Percentiles rank a stretch among this genome's conserved stretches.
Evolutionary conservation across 192 early-diverging fungal genomes (phyloP).

Genomic region (Backusella circina): DNA sequence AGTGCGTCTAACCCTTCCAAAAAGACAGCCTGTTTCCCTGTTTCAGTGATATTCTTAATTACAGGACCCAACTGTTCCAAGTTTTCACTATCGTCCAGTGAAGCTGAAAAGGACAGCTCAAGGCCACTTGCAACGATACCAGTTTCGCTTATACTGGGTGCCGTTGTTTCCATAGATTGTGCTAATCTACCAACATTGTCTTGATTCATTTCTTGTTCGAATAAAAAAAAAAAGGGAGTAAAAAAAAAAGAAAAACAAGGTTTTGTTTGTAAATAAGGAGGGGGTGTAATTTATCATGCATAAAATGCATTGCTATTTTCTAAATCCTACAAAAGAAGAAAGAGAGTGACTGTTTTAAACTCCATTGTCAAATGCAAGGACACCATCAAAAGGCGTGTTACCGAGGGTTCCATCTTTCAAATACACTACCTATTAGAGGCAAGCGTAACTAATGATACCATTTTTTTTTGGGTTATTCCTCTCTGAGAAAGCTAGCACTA

Average conservation of each 20-base stretch:
- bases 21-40: constrained; percentile 83
- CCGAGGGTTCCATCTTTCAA: no score
- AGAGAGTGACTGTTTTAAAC: no score
- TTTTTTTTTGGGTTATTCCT: no score
- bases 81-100: constrained; percentile 55
- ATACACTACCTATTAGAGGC: no score
- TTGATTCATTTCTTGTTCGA: not conserved
- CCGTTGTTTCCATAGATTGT: not conserved
- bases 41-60: constrained; percentile 87
- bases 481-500: no score
- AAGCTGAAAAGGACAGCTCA: not conserved
- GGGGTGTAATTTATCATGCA: no score
- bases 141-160: not conserved
- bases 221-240: not conserved
- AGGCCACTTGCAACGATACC: not conserved
- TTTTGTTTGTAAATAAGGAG: no score
- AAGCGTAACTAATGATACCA: no score
- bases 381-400: no score
- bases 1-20: constrained; percentile 79
- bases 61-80: constrained; percentile 81
- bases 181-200: not conserved
- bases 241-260: not conserved
- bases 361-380: no score
- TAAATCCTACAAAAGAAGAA: no score
- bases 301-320: no score